Conservation (phyloP, 257 asterid genomes). For the Jacaranda copaia region DNA sequence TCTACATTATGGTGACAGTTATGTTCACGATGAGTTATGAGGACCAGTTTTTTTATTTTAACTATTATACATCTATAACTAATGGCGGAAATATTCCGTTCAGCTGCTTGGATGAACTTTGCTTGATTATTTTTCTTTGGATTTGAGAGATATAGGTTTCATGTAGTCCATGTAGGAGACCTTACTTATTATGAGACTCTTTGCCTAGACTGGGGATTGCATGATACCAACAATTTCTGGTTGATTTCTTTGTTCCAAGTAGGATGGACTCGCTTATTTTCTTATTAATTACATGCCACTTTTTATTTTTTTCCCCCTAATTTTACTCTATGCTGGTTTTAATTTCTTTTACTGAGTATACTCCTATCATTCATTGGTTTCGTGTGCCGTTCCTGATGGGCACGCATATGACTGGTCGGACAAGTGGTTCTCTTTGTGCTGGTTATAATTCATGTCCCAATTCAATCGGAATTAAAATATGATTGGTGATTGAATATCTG, state of each 20-base stretch:
- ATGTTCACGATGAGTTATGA: too few species aligned
- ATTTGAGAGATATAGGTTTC: background rate
- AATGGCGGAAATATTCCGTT: background rate
- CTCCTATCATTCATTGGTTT: background rate
- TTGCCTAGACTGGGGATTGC: slow-evolving; percentile 12
- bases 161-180: slow-evolving; percentile 6
- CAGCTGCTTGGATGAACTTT: background rate
- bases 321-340: too few species aligned
- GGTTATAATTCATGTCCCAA: background rate
- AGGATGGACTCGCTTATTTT: background rate
- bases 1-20: slow-evolving; percentile 91
- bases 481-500: background rate
- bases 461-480: background rate
- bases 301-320: background rate
- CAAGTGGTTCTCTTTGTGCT: background rate
- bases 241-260: slow-evolving; percentile 8
- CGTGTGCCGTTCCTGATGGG: background rate
- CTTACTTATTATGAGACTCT: background rate
- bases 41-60: slow-evolving; percentile 11
- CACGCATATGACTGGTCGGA: background rate
- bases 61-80: background rate
- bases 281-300: background rate
- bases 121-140: background rate
- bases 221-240: slow-evolving; percentile 12
- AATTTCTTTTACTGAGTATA: too few species aligned